Evolutionary conservation across 106 monocot genomes (phyloP).

Genomic region (Acanthochlamys bracteata): DNA sequence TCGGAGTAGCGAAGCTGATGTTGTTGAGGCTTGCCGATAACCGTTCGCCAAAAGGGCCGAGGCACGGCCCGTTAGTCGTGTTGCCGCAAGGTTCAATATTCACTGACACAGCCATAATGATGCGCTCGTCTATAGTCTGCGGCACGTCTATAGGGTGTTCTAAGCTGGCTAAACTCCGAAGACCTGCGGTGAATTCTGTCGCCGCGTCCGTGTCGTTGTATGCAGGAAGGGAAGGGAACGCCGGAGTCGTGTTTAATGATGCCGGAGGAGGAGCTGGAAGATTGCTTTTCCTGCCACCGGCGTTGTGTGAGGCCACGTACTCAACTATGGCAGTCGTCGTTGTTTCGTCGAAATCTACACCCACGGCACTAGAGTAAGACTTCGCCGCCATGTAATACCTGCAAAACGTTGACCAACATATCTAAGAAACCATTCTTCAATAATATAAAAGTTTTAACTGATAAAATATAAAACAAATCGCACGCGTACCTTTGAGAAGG

Average conservation of each 20-base stretch:
- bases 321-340: conserved; percentile 33
- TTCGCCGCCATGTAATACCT: conserved; percentile 30
- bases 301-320: too few relatives aligned
- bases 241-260: background rate
- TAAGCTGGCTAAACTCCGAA: conserved; percentile 20
- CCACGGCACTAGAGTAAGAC: background rate
- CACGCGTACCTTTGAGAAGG: background rate
- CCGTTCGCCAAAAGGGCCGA: conserved; percentile 16
- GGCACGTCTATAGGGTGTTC: conserved; percentile 31
- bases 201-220: conserved; percentile 30
- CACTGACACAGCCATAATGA: conserved; percentile 26
- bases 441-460: too few relatives aligned
- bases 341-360: conserved; percentile 16
- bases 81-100: conserved; percentile 17
- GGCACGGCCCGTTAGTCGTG: background rate
- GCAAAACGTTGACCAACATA: too few relatives aligned
- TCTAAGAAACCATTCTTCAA: too few relatives aligned
- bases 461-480: too few relatives aligned
- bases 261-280: too few relatives aligned
- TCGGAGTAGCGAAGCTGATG: conserved; percentile 22
- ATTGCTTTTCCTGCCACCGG: too few relatives aligned
- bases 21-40: conserved; percentile 38
- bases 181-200: conserved; percentile 15
- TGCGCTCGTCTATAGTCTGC: conserved; percentile 7
- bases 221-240: conserved; percentile 17